Evolutionary conservation across 352 stramenopile species (phyloP), one percentile per base, ranked within the genome.

Genomic region (Halophytophthora polymorphica): DNA sequence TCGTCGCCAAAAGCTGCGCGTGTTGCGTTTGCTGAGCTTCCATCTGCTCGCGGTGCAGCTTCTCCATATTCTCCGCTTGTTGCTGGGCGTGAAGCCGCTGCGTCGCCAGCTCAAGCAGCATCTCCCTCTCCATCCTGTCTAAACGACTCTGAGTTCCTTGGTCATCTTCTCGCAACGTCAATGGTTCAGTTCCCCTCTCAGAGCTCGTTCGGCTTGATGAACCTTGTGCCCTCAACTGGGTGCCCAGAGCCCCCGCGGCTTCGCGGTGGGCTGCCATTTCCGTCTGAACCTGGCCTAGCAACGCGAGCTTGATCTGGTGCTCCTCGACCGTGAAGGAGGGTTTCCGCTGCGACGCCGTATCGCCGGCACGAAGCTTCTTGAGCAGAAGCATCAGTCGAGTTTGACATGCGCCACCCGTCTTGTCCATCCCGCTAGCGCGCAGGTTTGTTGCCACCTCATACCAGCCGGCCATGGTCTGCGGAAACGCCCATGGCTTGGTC

Each of bases 161-260:
- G 25, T 31, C 25, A 31, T 31, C 25, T 8, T 31, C 25, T 31
- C 25, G 25, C 4, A 8, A 31, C 25, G 25, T 8, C 25, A 31
- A 31, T 8, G 25, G 25, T 8, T 8, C 8, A 34, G n/a, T 6
- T 68, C 58, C 45, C 43, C 15, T 37, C 53, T 53, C 21, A 45
- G 29, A 13, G 45, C 31, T 11, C 50, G 17, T 11, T 48, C 44
- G 2, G 34, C 22, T 6, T 50, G 47, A 18, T 17, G 22, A 21
- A 6, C 37, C 36, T 14, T 45, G 33, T 6, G 57, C 51, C 6
- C 50, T 51, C 8, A 8, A 28, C 37, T 14, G 29, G 12, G 11
- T 13, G 22, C 25, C 15, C 14, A 21, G 6, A 12, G 7, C 25
- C 25, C 4, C 25, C 4, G 25, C 8, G 8, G 25, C 25, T 10